Conservation (phyloP, 2,329 filamentous ascomycete species). For the Sclerotinia spermophila region DNA sequence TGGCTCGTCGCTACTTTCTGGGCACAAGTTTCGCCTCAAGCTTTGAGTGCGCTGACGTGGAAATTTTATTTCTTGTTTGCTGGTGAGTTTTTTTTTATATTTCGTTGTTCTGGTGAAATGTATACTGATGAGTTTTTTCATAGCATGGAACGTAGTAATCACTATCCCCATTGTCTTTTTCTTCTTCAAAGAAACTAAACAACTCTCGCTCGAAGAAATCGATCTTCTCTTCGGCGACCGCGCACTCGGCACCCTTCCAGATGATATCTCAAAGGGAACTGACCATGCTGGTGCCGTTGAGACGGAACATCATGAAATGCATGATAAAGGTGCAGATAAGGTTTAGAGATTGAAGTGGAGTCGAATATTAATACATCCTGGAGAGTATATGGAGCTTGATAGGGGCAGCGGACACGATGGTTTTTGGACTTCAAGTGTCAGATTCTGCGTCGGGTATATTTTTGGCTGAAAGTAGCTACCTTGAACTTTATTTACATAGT, state of each 20-base stretch:
- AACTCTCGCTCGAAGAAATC: conserved; percentile 36
- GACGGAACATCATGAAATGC: conserved; percentile 16
- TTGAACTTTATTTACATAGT: neutral
- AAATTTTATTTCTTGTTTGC: conserved; percentile 58
- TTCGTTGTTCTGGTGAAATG: neutral
- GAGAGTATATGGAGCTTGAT: neutral
- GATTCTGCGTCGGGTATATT: neutral
- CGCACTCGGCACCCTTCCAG: conserved; percentile 45
- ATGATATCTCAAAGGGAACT: conserved; percentile 40
- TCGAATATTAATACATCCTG: neutral
- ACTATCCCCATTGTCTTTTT: conserved; percentile 37
- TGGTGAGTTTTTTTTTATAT: conserved; percentile 13
- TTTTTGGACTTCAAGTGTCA: neutral
- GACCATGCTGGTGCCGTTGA: neutral
- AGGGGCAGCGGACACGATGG: neutral
- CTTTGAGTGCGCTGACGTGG: conserved; percentile 47
- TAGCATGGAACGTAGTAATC: conserved; percentile 35
- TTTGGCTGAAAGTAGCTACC: neutral
- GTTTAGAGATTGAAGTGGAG: neutral
- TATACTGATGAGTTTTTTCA: neutral
- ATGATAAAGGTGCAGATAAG: conserved; percentile 9
- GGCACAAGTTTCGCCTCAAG: conserved; percentile 55
- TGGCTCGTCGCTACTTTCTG: conserved; percentile 58
- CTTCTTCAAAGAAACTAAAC: conserved; percentile 37
- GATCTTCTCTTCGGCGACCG: conserved; percentile 38